Conservation (phyloP, 2,329 filamentous ascomycete species). For the Colletotrichum endophyticum region DNA sequence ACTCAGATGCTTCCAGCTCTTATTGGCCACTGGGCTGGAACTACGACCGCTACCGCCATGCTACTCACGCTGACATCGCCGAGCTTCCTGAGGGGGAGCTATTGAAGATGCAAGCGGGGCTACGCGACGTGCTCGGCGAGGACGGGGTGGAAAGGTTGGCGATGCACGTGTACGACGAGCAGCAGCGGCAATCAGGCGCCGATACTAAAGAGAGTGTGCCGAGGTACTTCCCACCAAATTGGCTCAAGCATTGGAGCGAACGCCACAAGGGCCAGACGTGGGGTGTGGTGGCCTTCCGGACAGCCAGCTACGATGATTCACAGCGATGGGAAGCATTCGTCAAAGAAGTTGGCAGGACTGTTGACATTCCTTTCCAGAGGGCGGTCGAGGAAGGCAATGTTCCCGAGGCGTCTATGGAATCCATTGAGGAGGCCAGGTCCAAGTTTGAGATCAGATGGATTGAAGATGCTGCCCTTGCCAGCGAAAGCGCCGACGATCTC, state of each 20-base stretch:
- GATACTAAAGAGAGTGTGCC: neutral
- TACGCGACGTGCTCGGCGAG: neutral
- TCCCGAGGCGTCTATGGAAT: neutral
- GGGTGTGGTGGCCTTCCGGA: neutral
- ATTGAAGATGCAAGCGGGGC: neutral
- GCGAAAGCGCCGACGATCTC: neutral
- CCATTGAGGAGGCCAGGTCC: neutral
- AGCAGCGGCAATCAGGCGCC: neutral
- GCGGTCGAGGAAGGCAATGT: neutral
- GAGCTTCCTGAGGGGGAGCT: neutral
- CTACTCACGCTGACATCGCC: neutral
- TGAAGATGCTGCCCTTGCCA: neutral
- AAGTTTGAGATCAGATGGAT: neutral
- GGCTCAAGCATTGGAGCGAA: neutral
- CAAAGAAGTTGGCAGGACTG: neutral
- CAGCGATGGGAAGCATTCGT: rapidly evolving
- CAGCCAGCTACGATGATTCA: neutral
- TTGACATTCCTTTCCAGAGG: neutral
- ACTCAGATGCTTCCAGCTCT: neutral
- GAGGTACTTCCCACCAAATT: rapidly evolving
- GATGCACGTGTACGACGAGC: neutral
- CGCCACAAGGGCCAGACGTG: neutral
- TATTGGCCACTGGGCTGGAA: neutral
- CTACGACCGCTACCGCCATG: neutral
- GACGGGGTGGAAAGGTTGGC: neutral